A percentile compares a stretch with the other conserved stretches of the same genome.
Conservation (phyloP, 1,284 basidiomycete genomes). For the Puccinia brachypodii region DNA sequence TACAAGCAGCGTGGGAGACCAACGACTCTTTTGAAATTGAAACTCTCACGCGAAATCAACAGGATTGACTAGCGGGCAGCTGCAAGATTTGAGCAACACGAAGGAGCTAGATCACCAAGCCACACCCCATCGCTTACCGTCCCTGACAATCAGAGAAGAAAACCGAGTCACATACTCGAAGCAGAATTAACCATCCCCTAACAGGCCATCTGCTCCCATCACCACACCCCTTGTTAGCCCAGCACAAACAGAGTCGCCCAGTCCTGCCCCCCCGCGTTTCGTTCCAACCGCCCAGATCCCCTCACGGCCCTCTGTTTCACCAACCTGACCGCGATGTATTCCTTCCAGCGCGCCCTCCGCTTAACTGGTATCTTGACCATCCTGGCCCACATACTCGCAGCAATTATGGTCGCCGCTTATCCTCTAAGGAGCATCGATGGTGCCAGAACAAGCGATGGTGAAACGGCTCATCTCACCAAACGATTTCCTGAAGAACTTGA, state of each 20-base stretch:
- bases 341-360: not conserved
- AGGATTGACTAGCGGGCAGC: conserved; percentile 9
- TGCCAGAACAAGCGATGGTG: not conserved
- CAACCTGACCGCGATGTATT: not conserved
- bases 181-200: not conserved
- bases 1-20: not conserved
- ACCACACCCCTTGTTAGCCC: not conserved
- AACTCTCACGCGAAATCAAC: conserved; percentile 18
- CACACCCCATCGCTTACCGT: not conserved
- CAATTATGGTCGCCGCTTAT: not conserved
- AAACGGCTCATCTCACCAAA: not conserved
- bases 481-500: not conserved
- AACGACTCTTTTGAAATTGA: not conserved
- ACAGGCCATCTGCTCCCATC: not conserved
- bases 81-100: not conserved
- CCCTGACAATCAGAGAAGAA: too few species aligned
- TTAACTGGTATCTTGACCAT: not conserved
- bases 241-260: not conserved
- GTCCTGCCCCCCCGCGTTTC: not conserved
- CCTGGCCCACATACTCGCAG: not conserved
- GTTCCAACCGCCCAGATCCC: not conserved
- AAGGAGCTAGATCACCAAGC: not conserved
- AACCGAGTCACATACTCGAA: too few species aligned
- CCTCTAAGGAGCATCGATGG: not conserved
- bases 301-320: not conserved